Conservation (phyloP, 352 stramenopile species). For the Phytopythium chamaehyphon region DNA sequence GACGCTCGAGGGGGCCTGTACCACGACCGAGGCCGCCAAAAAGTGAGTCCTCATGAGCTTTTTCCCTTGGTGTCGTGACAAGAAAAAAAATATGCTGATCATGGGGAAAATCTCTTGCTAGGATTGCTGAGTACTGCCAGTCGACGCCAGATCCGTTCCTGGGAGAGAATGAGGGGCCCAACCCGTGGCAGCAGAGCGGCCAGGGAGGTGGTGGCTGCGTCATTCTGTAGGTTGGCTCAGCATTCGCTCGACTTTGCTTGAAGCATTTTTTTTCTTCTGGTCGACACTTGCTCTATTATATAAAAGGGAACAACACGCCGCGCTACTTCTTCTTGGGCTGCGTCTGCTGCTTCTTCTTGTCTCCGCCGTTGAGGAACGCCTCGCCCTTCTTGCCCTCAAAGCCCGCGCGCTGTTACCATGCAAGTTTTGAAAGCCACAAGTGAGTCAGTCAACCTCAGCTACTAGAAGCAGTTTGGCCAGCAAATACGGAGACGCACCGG, state of each 20-base stretch:
- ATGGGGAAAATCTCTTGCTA: slow-evolving; percentile 8
- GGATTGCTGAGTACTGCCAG: slow-evolving; percentile 73
- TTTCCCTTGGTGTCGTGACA: not conserved
- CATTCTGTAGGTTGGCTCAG: slow-evolving; percentile 39
- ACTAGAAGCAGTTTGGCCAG: not conserved
- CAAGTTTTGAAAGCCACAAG: too few species aligned
- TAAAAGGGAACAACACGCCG: slow-evolving; percentile 28
- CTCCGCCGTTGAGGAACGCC: slow-evolving; percentile 60
- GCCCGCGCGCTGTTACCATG: slow-evolving; percentile 42
- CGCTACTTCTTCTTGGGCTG: slow-evolving; percentile 21
- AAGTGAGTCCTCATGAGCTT: slow-evolving; percentile 52
- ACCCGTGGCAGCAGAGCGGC: slow-evolving; percentile 66
- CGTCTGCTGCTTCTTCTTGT: slow-evolving; percentile 43
- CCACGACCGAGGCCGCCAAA: slow-evolving; percentile 73
- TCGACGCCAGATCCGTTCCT: slow-evolving; percentile 69
- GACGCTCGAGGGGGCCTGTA: slow-evolving; percentile 72
- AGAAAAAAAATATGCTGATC: not conserved
- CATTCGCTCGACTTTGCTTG: not conserved
- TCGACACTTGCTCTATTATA: slow-evolving; percentile 30
- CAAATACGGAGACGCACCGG: slow-evolving; percentile 17
- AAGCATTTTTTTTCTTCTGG: too few species aligned
- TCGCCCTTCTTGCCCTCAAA: slow-evolving; percentile 84
- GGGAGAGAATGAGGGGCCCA: slow-evolving; percentile 67
- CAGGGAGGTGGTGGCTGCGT: slow-evolving; percentile 59
- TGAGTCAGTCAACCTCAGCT: not conserved